Evolutionary conservation across 176 grass and related monocot genomes (phyloP).

Genomic region (Cenchrus purpureus): DNA sequence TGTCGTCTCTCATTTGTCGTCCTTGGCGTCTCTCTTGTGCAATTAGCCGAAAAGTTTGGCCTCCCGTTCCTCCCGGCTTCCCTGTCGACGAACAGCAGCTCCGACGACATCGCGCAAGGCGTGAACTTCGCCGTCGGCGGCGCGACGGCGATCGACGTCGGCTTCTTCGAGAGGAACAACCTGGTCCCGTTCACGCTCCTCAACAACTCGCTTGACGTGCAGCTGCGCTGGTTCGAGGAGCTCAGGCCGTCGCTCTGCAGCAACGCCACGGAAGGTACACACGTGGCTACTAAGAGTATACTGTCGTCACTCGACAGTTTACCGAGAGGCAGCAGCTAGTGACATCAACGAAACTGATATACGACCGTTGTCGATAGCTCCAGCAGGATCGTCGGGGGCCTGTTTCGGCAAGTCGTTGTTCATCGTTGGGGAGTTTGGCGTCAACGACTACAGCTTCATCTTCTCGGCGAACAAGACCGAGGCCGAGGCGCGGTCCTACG

Average conservation of each 20-base stretch:
- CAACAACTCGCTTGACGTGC: conserved; percentile 28
- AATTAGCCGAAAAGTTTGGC: conserved; percentile 46
- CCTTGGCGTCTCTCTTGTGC: too few species aligned
- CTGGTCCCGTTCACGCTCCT: not conserved
- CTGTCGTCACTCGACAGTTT: too few species aligned
- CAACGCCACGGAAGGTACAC: not conserved
- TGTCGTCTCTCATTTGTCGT: too few species aligned
- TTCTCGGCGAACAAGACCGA: conserved; percentile 1
- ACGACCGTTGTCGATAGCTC: not conserved
- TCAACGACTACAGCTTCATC: conserved; percentile 28
- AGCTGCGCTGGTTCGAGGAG: conserved; percentile 62
- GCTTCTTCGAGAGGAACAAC: conserved; percentile 40
- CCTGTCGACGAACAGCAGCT: not conserved
- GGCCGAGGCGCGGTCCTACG: not conserved
- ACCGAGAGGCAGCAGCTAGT: too few species aligned
- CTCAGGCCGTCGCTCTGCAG: conserved; percentile 4
- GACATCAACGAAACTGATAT: too few species aligned
- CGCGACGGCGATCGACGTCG: conserved; percentile 49
- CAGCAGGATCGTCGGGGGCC: not conserved
- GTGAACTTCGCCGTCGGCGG: conserved; percentile 59
- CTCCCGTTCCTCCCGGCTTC: conserved; percentile 49
- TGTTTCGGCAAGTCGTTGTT: not conserved
- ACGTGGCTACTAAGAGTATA: not conserved
- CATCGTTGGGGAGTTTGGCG: not conserved
- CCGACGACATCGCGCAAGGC: conserved; percentile 27